Evolutionary conservation across 169 alveolate species (phyloP).

Genomic region (Besnoitia besnoiti): DNA sequence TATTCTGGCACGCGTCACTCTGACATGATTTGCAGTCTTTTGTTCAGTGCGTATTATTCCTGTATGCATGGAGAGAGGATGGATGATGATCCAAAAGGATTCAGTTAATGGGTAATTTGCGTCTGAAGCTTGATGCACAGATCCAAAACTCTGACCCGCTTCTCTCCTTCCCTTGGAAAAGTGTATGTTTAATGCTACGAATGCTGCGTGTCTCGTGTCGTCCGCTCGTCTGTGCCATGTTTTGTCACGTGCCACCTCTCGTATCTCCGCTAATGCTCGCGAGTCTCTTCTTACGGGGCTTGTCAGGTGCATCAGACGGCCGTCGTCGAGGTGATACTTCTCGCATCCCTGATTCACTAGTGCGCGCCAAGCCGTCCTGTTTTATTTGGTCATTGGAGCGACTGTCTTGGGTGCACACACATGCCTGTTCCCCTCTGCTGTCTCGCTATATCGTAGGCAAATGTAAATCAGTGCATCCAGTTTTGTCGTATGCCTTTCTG

Average conservation of each 20-base stretch:
- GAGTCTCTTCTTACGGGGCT: background rate
- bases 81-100: constrained; percentile 14
- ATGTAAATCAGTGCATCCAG: too few relatives aligned
- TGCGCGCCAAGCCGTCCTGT: too few relatives aligned
- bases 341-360: background rate
- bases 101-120: constrained; percentile 8
- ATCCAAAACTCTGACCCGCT: background rate
- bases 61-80: background rate
- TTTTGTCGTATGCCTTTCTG: too few relatives aligned
- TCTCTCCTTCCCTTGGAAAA: background rate
- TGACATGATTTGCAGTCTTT: too few relatives aligned
- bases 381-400: background rate
- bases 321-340: constrained; percentile 15
- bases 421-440: background rate
- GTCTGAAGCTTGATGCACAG: constrained; percentile 1
- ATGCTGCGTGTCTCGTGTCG: background rate
- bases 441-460: too few relatives aligned
- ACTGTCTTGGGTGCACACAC: background rate
- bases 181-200: too few relatives aligned
- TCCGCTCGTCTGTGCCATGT: background rate
- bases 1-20: too few relatives aligned
- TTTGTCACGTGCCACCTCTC: background rate
- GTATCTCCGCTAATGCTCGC: constrained; percentile 32
- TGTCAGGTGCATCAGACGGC: background rate
- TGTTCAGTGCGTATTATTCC: background rate